Conservation (phyloP, 495 filamentous ascomycete species). For the Penicillium atrosanguineum region DNA sequence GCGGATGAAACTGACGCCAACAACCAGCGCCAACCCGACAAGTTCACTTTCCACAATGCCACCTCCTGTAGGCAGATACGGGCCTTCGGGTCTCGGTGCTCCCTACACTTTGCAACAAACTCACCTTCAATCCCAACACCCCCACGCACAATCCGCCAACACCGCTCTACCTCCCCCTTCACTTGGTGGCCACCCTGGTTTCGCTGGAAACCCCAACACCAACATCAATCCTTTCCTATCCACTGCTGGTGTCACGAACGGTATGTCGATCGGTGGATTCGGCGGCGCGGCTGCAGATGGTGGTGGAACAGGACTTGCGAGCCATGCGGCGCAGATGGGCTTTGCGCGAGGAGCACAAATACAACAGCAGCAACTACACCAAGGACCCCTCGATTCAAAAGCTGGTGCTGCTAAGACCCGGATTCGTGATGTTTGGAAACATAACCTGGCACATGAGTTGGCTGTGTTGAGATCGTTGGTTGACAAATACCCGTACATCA, state of each 20-base stretch:
- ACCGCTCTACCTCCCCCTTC: conserved; percentile 59
- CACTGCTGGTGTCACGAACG: conserved; percentile 51
- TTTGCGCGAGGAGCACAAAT: conserved; percentile 75
- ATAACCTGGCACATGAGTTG: conserved; percentile 91
- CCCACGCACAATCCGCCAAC: conserved; percentile 52
- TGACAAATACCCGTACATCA: conserved; percentile 89
- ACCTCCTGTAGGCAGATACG: conserved; percentile 50
- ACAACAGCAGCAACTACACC: conserved; percentile 62
- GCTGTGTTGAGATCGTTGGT: conserved; percentile 71
- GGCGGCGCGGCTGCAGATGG: conserved; percentile 55
- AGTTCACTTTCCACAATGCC: conserved; percentile 24
- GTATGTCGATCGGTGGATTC: conserved; percentile 55
- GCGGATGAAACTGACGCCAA: conserved; percentile 19
- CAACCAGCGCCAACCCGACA: background rate
- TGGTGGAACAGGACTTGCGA: conserved; percentile 80
- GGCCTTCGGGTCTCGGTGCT: conserved; percentile 48
- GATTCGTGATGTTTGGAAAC: conserved; percentile 93
- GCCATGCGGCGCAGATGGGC: conserved; percentile 82
- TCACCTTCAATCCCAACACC: conserved; percentile 51
- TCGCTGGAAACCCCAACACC: conserved; percentile 60
- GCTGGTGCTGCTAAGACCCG: conserved; percentile 57
- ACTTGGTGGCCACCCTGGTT: conserved; percentile 56
- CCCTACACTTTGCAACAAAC: conserved; percentile 52
- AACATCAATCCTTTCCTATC: conserved; percentile 67
- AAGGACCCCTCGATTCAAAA: conserved; percentile 47